Evolutionary conservation across 202 grass and related monocot genomes (phyloP), one percentile per base, ranked within the genome.

Genomic region (Schoenoplectus triqueter): DNA sequence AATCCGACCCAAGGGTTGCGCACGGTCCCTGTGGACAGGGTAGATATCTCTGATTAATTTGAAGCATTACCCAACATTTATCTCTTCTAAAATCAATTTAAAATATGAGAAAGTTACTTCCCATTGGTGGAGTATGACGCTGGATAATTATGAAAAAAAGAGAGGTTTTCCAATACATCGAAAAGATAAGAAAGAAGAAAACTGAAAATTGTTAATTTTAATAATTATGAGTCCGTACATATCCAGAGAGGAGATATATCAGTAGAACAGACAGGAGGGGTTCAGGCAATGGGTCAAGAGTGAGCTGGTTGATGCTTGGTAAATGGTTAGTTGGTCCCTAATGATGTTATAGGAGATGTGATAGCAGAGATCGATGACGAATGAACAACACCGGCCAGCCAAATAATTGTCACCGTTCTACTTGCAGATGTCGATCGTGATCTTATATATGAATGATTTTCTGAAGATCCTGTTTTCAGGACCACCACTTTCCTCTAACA

Each of bases 241-340:
- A n/a, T 49, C 15, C 69, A 72, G 39, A n/a, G 13, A 15, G 4
- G 42, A 70, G 10, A 70, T 70, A 71, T 17, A 46, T 71, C 5
- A 71, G 6, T 7, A 48, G 15, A 73, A 73, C 7, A 21, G 70
- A 51, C 47, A 78, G 42, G 13, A 57, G 20, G 51, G 10, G 17
- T 6, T 5, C 21, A 56, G 21, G 52, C 54, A 60, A 17, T 78
- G 54, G 31, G 31, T 78, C 74, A 44, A 60, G 31, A 60, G 13
- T 78, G 74, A 78, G 55, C 54, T 31, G 31, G 31, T 31, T 31
- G 31, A 31, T 60, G 74, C 54, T 78, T 78, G 51, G 74, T 60
- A 78, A n/a, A 17, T 73, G 8, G 8, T 19, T 51, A 20, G 9
- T 31, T 10, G 49, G 72, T 49, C 20, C 72, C 72, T 19, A 50